Conservation (phyloP, 140 eudicot genomes). For the Ambrosia hybrid region DNA sequence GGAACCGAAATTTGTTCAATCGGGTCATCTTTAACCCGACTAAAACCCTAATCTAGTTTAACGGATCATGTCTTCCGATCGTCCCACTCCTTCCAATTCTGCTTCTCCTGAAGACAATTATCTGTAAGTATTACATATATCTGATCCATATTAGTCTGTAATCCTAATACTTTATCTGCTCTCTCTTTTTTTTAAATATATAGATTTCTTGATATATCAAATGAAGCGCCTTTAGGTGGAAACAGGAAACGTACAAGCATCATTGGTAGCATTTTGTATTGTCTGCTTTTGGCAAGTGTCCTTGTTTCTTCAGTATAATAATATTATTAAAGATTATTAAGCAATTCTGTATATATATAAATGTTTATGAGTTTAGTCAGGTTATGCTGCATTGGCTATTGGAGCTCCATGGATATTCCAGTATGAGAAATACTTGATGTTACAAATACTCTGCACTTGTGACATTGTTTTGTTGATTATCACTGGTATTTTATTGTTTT, state of each 20-base stretch:
- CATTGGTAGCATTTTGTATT: slow-evolving; percentile 74
- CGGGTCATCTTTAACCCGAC: slow-evolving; percentile 2
- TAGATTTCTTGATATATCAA: slow-evolving; percentile 22
- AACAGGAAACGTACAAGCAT: slow-evolving; percentile 80
- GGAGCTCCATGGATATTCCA: slow-evolving; percentile 82
- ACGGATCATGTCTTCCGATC: slow-evolving; percentile 30
- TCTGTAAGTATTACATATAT: slow-evolving; percentile 16
- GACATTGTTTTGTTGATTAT: slow-evolving; percentile 62
- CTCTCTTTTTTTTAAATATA: not conserved
- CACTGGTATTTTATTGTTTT: slow-evolving; percentile 51
- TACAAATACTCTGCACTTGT: slow-evolving; percentile 79
- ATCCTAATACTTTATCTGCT: not conserved
- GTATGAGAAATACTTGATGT: slow-evolving; percentile 39
- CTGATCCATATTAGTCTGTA: slow-evolving; percentile 1
- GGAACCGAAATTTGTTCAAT: slow-evolving; percentile 12
- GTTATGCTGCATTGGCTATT: slow-evolving; percentile 76
- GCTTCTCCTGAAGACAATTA: slow-evolving; percentile 30
- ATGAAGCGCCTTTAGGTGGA: slow-evolving; percentile 88
- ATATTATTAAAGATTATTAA: not conserved
- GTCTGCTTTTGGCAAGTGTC: slow-evolving; percentile 83
- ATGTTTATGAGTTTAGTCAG: slow-evolving; percentile 56
- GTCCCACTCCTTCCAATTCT: not conserved
- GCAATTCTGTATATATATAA: slow-evolving; percentile 9
- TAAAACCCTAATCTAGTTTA: slow-evolving; percentile 25
- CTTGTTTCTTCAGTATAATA: not conserved